Conservation (phyloP, 2,329 filamentous ascomycete genomes). For the Huntiella savannae region DNA sequence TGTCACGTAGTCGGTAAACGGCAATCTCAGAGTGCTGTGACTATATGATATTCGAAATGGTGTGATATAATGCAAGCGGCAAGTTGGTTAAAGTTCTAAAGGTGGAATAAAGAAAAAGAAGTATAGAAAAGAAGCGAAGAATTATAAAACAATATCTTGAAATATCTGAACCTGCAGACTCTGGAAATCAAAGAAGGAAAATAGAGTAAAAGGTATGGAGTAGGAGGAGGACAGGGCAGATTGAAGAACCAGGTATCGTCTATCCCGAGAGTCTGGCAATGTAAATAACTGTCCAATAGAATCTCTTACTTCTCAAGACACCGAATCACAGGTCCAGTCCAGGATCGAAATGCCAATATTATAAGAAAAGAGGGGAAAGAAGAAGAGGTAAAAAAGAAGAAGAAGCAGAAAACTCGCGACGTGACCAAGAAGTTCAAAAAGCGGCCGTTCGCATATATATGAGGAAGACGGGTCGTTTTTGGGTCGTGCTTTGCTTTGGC, state of each 20-base stretch:
- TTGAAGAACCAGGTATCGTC: neutral
- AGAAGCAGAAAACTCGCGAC: slow-evolving; percentile 10
- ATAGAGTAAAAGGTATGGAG: neutral
- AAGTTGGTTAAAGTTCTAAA: neutral
- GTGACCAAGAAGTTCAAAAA: slow-evolving; percentile 3
- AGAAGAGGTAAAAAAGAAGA: slow-evolving; percentile 14
- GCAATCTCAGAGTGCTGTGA: neutral
- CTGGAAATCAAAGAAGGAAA: neutral
- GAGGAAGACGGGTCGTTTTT: too few species aligned
- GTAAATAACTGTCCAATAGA: too few species aligned
- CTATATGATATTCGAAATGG: too few species aligned
- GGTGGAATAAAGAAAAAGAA: neutral
- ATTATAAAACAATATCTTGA: slow-evolving; percentile 14
- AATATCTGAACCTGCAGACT: neutral
- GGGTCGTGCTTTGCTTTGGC: too few species aligned
- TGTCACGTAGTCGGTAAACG: neutral
- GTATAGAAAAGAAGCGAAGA: neutral
- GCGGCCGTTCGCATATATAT: too few species aligned
- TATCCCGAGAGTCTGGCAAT: too few species aligned
- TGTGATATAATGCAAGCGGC: too few species aligned
- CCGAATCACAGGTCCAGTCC: neutral
- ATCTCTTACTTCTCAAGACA: too few species aligned
- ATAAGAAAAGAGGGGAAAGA: slow-evolving; percentile 10
- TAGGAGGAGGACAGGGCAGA: neutral
- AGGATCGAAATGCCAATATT: neutral